Percentiles rank a stretch among this genome's conserved stretches.
Conservation (phyloP, 2,329 filamentous ascomycete species). For the Xylaria hypoxylon region DNA sequence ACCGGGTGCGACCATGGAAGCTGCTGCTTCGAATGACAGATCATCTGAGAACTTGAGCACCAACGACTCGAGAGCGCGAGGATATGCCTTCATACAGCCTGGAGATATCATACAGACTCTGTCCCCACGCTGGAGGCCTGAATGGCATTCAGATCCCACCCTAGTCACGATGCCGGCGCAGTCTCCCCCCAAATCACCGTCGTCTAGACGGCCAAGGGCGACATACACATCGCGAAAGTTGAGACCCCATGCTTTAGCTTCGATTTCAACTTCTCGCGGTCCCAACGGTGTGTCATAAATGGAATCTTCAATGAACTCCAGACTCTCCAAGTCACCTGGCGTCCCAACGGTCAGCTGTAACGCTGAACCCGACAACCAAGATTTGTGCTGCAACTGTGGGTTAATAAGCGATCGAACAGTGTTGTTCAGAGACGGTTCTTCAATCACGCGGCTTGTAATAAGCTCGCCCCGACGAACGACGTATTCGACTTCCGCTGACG, state of each 20-base stretch:
- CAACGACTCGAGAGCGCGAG: constrained; percentile 30
- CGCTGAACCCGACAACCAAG: constrained; percentile 38
- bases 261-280: constrained; percentile 42
- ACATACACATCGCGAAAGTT: constrained; percentile 38
- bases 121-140: constrained; percentile 38
- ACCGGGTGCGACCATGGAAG: constrained; percentile 34
- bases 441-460: constrained; percentile 29
- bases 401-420: constrained; percentile 28
- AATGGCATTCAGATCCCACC: constrained; percentile 39
- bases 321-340: constrained; percentile 42
- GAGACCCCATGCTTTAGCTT: constrained; percentile 37
- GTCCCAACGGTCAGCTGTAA: constrained; percentile 38
- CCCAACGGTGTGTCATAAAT: constrained; percentile 26
- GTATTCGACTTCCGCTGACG: constrained; percentile 39
- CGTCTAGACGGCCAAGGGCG: constrained; percentile 35
- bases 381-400: constrained; percentile 28
- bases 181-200: constrained; percentile 35
- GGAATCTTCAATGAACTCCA: constrained; percentile 43
- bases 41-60: constrained; percentile 34
- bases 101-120: constrained; percentile 21
- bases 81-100: constrained; percentile 42
- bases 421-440: constrained; percentile 30
- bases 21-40: constrained; percentile 35
- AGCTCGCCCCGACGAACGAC: constrained; percentile 34
- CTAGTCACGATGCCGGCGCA: constrained; percentile 51